These are phyloP conservation scores for Amniculicola lignicola DNA, from an alignment of 495 filamentous ascomycete species.

Conservation along the genomic window DNA sequence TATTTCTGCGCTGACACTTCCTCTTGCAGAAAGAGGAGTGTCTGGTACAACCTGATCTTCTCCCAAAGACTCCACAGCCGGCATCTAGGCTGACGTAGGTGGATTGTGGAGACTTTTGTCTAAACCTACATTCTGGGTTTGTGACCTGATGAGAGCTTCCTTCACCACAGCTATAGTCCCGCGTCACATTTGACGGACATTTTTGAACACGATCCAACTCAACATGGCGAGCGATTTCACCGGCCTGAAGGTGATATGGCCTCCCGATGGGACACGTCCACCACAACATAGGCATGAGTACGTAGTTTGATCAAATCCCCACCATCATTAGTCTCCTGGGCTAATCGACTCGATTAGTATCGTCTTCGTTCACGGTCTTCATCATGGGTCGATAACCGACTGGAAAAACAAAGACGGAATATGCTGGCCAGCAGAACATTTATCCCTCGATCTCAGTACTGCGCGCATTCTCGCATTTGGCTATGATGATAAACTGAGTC, in stretches of 20 bases:
- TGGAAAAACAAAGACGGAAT: neutral
- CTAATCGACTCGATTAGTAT: neutral
- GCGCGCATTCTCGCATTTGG: slow-evolving; percentile 1
- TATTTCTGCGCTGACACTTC: too few relatives aligned
- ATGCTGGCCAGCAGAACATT: slow-evolving; percentile 3
- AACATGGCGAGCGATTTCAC: neutral
- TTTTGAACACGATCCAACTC: too few relatives aligned
- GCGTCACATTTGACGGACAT: too few relatives aligned
- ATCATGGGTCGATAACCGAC: neutral
- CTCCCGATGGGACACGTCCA: neutral
- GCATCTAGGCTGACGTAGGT: too few relatives aligned
- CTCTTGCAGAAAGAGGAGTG: too few relatives aligned
- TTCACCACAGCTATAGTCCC: too few relatives aligned
- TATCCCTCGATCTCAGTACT: neutral
- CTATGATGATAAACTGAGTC: neutral
- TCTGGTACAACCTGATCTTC: too few relatives aligned
- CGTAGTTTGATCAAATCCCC: too few relatives aligned
- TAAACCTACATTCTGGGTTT: too few relatives aligned
- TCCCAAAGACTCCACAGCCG: too few relatives aligned
- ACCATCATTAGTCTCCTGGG: neutral
- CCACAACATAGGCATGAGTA: neutral
- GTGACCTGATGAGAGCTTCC: too few relatives aligned
- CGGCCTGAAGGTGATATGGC: neutral
- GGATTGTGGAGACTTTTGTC: too few relatives aligned
- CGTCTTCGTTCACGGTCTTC: neutral